These are phyloP conservation scores for Naegleria gruberi DNA, from an alignment of 208 protist genomes.

Conservation along the genomic window DNA sequence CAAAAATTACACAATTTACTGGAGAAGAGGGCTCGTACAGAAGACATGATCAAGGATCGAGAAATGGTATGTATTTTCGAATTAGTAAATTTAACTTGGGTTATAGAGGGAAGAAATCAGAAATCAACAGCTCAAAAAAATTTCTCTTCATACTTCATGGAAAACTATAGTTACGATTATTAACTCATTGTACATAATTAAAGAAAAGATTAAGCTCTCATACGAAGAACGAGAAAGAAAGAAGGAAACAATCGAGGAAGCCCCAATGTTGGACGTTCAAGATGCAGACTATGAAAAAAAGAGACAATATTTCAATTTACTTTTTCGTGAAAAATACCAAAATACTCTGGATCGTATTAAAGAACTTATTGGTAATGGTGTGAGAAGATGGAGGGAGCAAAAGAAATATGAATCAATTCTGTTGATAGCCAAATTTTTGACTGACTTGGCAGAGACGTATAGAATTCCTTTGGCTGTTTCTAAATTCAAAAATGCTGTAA, in stretches of 20 bases:
- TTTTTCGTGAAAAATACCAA: neutral
- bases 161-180: neutral
- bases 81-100: no score
- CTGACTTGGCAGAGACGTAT: neutral
- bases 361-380: neutral
- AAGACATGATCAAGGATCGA: neutral
- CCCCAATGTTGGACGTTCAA: neutral
- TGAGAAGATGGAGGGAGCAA: neutral
- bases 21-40: neutral
- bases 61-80: neutral
- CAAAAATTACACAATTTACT: neutral
- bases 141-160: neutral
- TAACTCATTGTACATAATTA: neutral
- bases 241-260: neutral
- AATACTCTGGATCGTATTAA: neutral
- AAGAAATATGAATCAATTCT: neutral
- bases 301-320: neutral
- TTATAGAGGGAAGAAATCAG: neutral
- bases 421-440: neutral
- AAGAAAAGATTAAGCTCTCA: neutral
- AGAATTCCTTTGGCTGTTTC: neutral
- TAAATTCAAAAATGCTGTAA: neutral
- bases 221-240: neutral
- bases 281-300: neutral
- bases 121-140: neutral